A percentile compares a stretch with the other conserved stretches of the same genome.
phyloP scores from a whole-genome alignment of 441 rosid species.

The Adansonia grandidieri region DNA sequence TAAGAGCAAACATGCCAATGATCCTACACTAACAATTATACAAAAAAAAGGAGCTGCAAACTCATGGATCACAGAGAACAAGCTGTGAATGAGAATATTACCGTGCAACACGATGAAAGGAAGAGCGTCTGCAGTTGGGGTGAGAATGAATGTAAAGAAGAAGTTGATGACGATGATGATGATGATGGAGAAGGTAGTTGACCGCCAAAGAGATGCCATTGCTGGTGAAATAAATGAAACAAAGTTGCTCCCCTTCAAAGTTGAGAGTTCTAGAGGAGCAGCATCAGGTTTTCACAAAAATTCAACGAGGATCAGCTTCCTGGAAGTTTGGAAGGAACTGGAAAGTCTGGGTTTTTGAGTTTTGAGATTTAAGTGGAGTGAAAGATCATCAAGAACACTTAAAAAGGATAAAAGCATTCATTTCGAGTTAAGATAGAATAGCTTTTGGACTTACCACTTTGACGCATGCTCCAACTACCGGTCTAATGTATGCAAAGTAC shows the following conservation, averaged over 20 bases:
- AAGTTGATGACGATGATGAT: background rate
- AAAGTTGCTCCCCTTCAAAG: background rate
- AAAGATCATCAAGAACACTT: background rate
- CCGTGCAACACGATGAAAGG: constrained; percentile 89
- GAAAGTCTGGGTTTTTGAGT: background rate
- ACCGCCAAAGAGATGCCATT: constrained; percentile 35
- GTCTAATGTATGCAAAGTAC: background rate
- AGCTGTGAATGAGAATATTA: constrained; percentile 28
- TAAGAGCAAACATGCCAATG: background rate
- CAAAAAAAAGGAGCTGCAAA: too few species aligned
- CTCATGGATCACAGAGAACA: background rate
- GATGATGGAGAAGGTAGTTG: constrained; percentile 1
- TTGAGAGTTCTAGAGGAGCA: background rate
- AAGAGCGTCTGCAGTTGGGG: constrained; percentile 45
- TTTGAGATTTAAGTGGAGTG: background rate
- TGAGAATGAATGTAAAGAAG: constrained; percentile 29
- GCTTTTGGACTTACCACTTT: background rate
- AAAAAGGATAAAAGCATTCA: background rate
- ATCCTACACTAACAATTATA: background rate
- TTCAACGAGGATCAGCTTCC: background rate
- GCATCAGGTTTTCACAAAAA: background rate
- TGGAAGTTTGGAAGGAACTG: background rate
- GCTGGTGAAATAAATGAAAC: background rate
- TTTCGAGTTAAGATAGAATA: background rate
- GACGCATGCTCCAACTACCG: background rate